These are phyloP conservation scores for Scedosporium boydii DNA, from an alignment of 2,329 filamentous ascomycete genomes.

Conservation along the genomic window DNA sequence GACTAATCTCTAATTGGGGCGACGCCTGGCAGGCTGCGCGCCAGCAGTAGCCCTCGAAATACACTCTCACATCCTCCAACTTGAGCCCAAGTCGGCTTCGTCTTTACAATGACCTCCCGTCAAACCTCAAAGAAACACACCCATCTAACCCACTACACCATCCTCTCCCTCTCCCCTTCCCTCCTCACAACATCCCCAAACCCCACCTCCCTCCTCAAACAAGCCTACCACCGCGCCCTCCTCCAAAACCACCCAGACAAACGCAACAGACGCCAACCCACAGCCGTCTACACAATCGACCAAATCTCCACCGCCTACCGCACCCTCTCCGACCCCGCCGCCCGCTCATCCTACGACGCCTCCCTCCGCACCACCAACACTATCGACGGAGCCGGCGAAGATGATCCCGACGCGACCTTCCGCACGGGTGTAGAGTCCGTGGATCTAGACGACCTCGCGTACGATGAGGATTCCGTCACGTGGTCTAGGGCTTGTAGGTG, in stretches of 20 bases:
- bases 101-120: background rate
- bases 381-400: slow-evolving; percentile 11
- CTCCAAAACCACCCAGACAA: slow-evolving; percentile 60
- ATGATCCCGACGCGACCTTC: slow-evolving; percentile 23
- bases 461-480: slow-evolving; percentile 33
- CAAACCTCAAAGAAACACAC: slow-evolving; percentile 4
- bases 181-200: slow-evolving; percentile 34
- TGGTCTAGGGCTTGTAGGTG: slow-evolving; percentile 55
- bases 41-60: too few species aligned
- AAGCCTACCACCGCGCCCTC: slow-evolving; percentile 55
- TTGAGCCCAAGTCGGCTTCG: background rate
- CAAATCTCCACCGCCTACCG: slow-evolving; percentile 53
- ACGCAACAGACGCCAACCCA: slow-evolving; percentile 11
- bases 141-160: slow-evolving; percentile 46
- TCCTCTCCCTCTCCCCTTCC: slow-evolving; percentile 43
- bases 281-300: slow-evolving; percentile 42
- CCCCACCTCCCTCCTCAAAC: slow-evolving; percentile 42
- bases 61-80: too few species aligned
- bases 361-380: slow-evolving; percentile 26
- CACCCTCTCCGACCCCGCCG: slow-evolving; percentile 39
- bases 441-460: slow-evolving; percentile 55
- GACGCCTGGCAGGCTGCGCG: too few species aligned
- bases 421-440: slow-evolving; percentile 53
- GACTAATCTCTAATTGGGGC: too few species aligned
- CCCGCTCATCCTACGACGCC: slow-evolving; percentile 45